Evolutionary conservation across 2,329 filamentous ascomycete species (phyloP), one percentile per base, ranked within the genome.

Genomic region (Ceratocystis harringtonii): DNA sequence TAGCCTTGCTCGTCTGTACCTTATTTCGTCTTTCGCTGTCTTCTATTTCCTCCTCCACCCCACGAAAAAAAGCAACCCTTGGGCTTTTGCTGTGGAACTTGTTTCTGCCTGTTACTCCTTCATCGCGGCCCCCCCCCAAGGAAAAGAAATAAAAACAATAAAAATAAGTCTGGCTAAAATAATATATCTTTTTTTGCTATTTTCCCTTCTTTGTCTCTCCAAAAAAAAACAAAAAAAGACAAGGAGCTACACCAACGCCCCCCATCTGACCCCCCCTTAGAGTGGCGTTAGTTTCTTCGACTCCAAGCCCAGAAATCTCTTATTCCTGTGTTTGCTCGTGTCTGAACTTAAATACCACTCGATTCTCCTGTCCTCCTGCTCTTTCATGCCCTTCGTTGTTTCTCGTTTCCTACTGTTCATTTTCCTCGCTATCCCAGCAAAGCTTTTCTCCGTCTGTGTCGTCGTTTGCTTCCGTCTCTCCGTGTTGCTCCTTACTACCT

Each of bases 271-370:
- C 28, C 28, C 28, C 28, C 28, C 48, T n/a, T 25, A 50, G 17
- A 50, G 48, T 50, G 48, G 48, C 48, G 48, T 50, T 30, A 41
- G 43, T 61, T 64, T 65, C 58, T 32, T 52, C 30, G 28, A 55
- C 62, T 62, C 62, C 52, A 44, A 12, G 44, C 64, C 66, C 48
- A 28, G 63, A 65, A 52, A 43, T 17, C 58, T 44, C 65, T 28
- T 65, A 57, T 66, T 50, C 7, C n/a, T 50, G 3, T 50, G 48
- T 50, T 50, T 19, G n/a, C 22, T 50, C 48, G 17, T 50, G 7
- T 50, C 48, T 10, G 48, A 19, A 19, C 48, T 50, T 50, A 50
- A 50, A 50, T 50, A 50, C n/a, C 48, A 25, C n/a, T 50, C 7
- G 48, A 19, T 50, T 50, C 48, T 50, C 48, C 48, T 22, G n/a